These are phyloP conservation scores for Pisolithus orientalis DNA, from an alignment of 768 basidiomycete genomes.

Conservation along the genomic window DNA sequence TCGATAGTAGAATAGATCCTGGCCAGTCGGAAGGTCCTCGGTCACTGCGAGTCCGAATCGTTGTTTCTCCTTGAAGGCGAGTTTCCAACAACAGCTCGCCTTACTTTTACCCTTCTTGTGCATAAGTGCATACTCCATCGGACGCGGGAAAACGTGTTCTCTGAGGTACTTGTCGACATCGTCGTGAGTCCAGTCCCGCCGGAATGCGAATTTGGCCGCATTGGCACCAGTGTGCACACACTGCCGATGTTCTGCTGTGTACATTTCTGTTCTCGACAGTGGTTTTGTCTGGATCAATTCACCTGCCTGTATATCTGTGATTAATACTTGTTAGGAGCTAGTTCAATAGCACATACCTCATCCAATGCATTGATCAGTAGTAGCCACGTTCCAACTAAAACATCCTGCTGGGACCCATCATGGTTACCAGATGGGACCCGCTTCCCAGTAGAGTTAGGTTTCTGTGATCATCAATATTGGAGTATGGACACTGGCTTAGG, in stretches of 20 bases:
- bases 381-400: not conserved
- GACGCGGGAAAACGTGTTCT: not conserved
- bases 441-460: not conserved
- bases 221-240: not conserved
- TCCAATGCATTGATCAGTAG: not conserved
- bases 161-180: not conserved
- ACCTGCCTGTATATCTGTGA: not conserved
- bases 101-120: not conserved
- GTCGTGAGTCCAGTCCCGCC: not conserved
- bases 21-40: not conserved
- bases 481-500: not conserved
- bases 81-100: not conserved
- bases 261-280: not conserved
- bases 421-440: not conserved
- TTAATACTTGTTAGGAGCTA: not conserved
- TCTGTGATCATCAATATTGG: not conserved
- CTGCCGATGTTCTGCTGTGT: not conserved
- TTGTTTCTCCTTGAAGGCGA: constrained; percentile 1
- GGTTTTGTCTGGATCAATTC: no score
- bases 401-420: not conserved
- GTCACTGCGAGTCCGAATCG: not conserved
- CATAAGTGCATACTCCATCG: not conserved
- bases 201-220: not conserved
- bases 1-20: not conserved
- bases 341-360: not conserved